A percentile compares a stretch with the other conserved stretches of the same genome.
Evolutionary conservation across 2,329 filamentous ascomycete species (phyloP).

Genomic region (Alternaria incomplexa): DNA sequence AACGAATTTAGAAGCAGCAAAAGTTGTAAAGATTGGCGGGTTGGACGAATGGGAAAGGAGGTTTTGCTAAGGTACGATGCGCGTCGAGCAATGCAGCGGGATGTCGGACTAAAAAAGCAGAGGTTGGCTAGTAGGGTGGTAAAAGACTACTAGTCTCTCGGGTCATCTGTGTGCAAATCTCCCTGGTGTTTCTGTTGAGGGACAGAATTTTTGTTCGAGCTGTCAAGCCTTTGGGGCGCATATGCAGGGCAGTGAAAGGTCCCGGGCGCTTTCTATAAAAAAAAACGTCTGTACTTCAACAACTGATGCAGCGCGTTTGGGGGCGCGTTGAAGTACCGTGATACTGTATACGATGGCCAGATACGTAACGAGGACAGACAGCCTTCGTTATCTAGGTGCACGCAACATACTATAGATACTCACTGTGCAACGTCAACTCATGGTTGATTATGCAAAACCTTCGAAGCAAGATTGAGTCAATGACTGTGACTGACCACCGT

Average conservation of each 20-base stretch:
- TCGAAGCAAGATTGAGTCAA: neutral
- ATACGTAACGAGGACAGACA: neutral
- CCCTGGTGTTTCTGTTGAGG: constrained; percentile 16
- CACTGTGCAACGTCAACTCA: neutral
- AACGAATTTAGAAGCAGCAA: neutral
- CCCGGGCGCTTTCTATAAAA: neutral
- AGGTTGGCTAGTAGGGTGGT: neutral
- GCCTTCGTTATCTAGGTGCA: neutral
- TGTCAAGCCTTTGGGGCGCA: neutral
- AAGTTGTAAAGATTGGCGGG: constrained; percentile 4
- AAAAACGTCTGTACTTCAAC: neutral
- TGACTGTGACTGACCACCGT: neutral
- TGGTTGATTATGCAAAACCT: neutral
- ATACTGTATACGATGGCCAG: neutral
- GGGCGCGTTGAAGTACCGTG: neutral
- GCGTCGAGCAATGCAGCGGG: neutral
- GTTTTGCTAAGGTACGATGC: neutral
- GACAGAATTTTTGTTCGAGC: constrained; percentile 7
- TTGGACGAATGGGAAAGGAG: constrained; percentile 10
- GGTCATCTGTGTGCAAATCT: neutral
- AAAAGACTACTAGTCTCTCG: neutral
- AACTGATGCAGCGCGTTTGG: neutral
- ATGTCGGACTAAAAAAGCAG: neutral
- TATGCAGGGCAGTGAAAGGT: neutral
- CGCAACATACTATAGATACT: no score